Evolutionary conservation across 2,329 filamentous ascomycete species (phyloP).

Genomic region (Pseudopithomyces maydicus): DNA sequence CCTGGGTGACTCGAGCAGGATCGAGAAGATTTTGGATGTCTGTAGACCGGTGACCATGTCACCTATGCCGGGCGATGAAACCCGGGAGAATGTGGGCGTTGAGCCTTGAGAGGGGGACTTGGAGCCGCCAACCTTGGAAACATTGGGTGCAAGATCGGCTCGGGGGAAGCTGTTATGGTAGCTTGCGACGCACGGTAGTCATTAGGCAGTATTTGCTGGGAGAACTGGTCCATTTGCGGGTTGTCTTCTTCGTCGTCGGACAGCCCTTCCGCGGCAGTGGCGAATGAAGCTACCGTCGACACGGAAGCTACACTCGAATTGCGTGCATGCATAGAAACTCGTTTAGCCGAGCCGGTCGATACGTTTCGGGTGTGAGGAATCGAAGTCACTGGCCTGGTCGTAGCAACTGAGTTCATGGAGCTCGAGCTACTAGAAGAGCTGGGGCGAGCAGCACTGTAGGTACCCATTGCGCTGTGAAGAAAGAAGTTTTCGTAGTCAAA

Average conservation of each 20-base stretch:
- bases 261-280: constrained; percentile 64
- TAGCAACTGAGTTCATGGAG: constrained; percentile 56
- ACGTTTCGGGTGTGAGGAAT: constrained; percentile 26
- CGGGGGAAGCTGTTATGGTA: constrained; percentile 28
- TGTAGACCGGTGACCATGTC: constrained; percentile 41
- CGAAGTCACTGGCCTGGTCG: constrained; percentile 49
- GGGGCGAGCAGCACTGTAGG: constrained; percentile 63
- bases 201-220: constrained; percentile 35
- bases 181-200: constrained; percentile 20
- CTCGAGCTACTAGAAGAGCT: constrained; percentile 63
- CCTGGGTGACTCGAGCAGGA: constrained; percentile 44
- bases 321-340: constrained; percentile 51
- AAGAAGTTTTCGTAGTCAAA: constrained; percentile 98
- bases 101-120: constrained; percentile 35
- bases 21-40: constrained; percentile 49
- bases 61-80: constrained; percentile 33
- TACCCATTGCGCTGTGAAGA: constrained; percentile 88
- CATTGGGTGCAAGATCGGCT: constrained; percentile 41
- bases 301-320: constrained; percentile 64
- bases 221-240: constrained; percentile 48
- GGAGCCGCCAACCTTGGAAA: constrained; percentile 31
- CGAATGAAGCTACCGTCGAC: constrained; percentile 66
- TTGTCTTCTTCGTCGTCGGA: constrained; percentile 45
- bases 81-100: constrained; percentile 20
- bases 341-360: constrained; percentile 25